Base-by-base conservation (phyloP, 768 basidiomycete species). In the Trametes cinnabarina region DNA sequence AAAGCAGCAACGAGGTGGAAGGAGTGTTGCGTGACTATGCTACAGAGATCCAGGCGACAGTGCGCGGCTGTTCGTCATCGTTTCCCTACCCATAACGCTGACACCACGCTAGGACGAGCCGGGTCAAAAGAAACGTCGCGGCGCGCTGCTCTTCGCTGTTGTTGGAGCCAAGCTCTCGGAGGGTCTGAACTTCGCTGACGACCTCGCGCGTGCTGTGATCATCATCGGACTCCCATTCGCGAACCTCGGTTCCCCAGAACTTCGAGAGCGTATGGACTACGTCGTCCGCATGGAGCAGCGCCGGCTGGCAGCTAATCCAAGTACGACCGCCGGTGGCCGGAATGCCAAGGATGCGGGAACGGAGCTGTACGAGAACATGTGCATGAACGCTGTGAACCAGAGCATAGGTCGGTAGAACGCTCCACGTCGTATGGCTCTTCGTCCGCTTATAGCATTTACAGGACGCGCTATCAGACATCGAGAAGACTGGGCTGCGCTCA, bases 121-220 rank as follows among this genome's bases (percentile, higher is more conserved):
- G 14, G 42, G n/a, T n/a, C n/a, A 15, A 6, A n/a, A n/a, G 17
- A 57, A 67, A 66, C 72, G 61, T 60, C 53, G 72, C 0, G 94
- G 94, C 15, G 92, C 92, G 3, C 70, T 99, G 37, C 76, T 99
- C 4, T 87, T 98, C 54, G 96, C 97, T 2, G 97, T 98, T 10
- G 88, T 98, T 25, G 95, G 95, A 17, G 96, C 94, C 25, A 98
- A 98, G 69, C 81, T 99, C n/a, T 95, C 93, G 0, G 97, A 99
- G 73, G 96, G 95, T 8, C 77, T 84, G 60, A 83, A 84, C 68
- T 83, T 83, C 64, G 66, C 76, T 0, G 74, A 77, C 63, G 68
- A 74, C 47, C 67, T 74, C 25, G 94, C 94, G 2, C 87, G 94
- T 28, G 88, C 86, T 11, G 92, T 97, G 22, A 77, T 94, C 28